Percentiles rank a stretch among this genome's conserved stretches.
phyloP scores from a whole-genome alignment of 1,139 yeast species.

The Eremothecium gossypii region DNA sequence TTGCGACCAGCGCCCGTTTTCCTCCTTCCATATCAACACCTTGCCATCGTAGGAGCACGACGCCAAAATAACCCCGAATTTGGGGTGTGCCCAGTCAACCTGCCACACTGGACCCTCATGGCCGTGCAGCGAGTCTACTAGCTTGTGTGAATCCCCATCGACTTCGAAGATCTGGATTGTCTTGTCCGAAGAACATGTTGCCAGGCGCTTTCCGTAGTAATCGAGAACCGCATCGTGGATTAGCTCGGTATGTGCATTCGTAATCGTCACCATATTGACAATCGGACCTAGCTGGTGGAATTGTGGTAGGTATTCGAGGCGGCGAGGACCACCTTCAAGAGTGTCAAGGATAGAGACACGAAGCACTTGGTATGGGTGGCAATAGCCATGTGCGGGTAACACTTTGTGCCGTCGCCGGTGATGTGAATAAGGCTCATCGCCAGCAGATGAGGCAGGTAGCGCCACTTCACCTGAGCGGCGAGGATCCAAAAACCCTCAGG shows the following conservation, averaged over 20 bases:
- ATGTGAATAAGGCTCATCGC: no score
- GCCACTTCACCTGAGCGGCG: no score
- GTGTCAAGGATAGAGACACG: no score
- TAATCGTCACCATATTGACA: conserved; percentile 50
- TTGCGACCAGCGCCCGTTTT: conserved; percentile 78
- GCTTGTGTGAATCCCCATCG: conserved; percentile 71
- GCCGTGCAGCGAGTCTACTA: conserved; percentile 71
- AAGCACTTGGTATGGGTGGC: no score
- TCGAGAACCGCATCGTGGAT: conserved; percentile 96
- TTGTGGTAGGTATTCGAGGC: no score
- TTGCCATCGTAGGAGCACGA: conserved; percentile 94
- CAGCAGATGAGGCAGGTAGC: no score
- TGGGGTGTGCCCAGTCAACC: conserved; percentile 98
- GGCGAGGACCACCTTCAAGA: no score
- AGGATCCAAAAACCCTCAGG: no score
- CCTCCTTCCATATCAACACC: conserved; percentile 93
- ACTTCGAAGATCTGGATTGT: conserved; percentile 88
- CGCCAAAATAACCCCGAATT: conserved; percentile 89
- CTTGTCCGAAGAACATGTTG: conserved; percentile 92
- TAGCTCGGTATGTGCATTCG: conserved; percentile 77
- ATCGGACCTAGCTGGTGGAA: no score
- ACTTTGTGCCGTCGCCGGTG: no score
- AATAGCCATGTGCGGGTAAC: no score
- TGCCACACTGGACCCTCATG: conserved; percentile 99
- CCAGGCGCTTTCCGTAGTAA: conserved; percentile 89